Conservation (phyloP, 306 rosid genomes). For the Oemleria cerasiformis region DNA sequence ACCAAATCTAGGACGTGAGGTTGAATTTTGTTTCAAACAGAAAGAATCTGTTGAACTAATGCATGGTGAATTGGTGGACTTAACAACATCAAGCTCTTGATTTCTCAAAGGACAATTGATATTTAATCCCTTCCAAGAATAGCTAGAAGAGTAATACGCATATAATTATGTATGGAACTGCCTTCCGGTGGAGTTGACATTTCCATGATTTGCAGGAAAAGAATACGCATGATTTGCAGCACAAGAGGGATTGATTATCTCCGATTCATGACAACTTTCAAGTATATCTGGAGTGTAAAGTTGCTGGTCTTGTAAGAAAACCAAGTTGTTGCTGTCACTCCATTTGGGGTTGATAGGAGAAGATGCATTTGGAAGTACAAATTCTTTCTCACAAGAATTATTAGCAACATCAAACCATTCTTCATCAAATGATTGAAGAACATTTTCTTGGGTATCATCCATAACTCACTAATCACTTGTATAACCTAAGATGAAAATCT, state of each 20-base stretch:
- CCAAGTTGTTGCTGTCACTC: constrained; percentile 4
- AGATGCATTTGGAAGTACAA: constrained; percentile 14
- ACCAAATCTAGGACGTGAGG: not conserved
- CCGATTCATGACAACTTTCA: not conserved
- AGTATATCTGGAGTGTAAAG: not conserved
- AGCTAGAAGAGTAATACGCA: not conserved
- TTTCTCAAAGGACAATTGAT: not conserved
- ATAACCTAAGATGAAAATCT: not conserved
- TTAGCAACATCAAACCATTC: constrained; percentile 16
- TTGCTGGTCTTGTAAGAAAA: not conserved
- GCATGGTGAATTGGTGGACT: not conserved
- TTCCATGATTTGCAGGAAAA: constrained; percentile 4
- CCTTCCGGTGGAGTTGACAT: not conserved
- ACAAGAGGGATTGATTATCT: too few relatives aligned
- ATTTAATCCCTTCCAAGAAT: too few relatives aligned
- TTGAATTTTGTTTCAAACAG: not conserved
- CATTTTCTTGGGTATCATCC: not conserved
- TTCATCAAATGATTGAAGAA: not conserved
- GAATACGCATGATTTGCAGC: not conserved
- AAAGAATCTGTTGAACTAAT: not conserved
- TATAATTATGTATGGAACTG: not conserved
- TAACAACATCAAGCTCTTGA: not conserved
- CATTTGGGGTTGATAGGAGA: not conserved
- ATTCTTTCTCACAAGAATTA: constrained; percentile 19
- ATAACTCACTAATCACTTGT: not conserved